Percentiles rank a stretch among this genome's conserved stretches.
These are phyloP conservation scores for Verticillium albo-atrum DNA, from an alignment of 2,329 filamentous ascomycete genomes.

Conservation along the genomic window DNA sequence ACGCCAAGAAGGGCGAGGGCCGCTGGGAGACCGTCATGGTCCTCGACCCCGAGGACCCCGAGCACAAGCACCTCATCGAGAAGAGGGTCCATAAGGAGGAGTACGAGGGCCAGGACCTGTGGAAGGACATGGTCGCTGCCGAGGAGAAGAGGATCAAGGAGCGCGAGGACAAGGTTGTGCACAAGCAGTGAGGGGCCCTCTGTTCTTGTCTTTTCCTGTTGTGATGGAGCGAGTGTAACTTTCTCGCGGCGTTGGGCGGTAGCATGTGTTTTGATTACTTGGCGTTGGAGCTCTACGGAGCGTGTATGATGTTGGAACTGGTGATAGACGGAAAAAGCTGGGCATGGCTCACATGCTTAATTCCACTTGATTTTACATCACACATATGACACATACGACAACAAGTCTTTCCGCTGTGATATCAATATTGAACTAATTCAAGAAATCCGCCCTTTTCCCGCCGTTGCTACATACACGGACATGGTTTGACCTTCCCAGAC, in stretches of 20 bases:
- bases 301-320: background rate
- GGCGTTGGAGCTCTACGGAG: background rate
- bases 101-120: constrained; percentile 86
- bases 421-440: background rate
- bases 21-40: constrained; percentile 84
- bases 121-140: constrained; percentile 85
- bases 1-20: constrained; percentile 71
- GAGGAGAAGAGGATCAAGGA: constrained; percentile 61
- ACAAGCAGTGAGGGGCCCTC: background rate
- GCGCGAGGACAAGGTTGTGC: constrained; percentile 22
- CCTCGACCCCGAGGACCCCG: constrained; percentile 74
- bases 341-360: background rate
- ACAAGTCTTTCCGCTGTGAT: too few species aligned
- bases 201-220: too few species aligned
- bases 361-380: background rate
- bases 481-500: too few species aligned
- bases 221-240: too few species aligned
- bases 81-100: constrained; percentile 84
- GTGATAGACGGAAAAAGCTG: background rate
- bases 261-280: background rate
- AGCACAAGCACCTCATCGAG: constrained; percentile 79
- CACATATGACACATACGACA: too few species aligned
- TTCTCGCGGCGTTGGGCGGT: background rate
- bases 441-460: background rate
- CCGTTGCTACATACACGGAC: too few species aligned